These are phyloP conservation scores for Tetrastigma voinierianum DNA, from an alignment of 164 flowering plant genomes.

Conservation along the genomic window DNA sequence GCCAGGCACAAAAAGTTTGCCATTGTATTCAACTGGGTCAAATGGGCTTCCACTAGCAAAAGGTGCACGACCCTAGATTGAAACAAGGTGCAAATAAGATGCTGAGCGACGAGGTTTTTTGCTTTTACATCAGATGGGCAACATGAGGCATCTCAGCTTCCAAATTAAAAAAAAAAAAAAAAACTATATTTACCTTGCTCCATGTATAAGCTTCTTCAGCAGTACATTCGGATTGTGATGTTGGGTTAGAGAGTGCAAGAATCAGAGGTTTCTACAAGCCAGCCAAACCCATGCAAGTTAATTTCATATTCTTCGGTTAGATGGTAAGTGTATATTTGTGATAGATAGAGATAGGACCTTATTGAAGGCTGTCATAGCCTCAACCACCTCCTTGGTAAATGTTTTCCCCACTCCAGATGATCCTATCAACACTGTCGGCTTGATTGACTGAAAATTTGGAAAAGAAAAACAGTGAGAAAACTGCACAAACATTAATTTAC, in stretches of 20 bases:
- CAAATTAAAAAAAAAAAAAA: not conserved
- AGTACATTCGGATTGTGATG: slow-evolving; percentile 79
- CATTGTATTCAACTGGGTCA: slow-evolving; percentile 51
- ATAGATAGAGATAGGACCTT: slow-evolving; percentile 36
- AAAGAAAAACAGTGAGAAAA: not conserved
- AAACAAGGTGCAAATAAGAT: not conserved
- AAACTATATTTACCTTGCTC: slow-evolving; percentile 42
- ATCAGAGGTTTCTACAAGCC: slow-evolving; percentile 65
- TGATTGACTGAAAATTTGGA: slow-evolving; percentile 43
- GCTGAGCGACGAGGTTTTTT: not conserved
- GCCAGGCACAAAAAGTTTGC: slow-evolving; percentile 53
- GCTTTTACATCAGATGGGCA: not conserved
- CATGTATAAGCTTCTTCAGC: slow-evolving; percentile 77
- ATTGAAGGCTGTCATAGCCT: slow-evolving; percentile 59
- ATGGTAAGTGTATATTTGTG: not conserved
- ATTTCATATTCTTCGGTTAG: not conserved
- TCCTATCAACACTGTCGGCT: slow-evolving; percentile 68
- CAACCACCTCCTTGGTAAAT: slow-evolving; percentile 51
- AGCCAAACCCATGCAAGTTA: slow-evolving; percentile 2
- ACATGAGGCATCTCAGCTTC: not conserved
- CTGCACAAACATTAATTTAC: not conserved
- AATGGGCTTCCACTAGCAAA: slow-evolving; percentile 75
- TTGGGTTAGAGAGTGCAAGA: slow-evolving; percentile 66
- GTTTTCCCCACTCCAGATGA: slow-evolving; percentile 68
- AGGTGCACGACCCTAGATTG: slow-evolving; percentile 57